Evolutionary conservation across 2,329 filamentous ascomycete genomes (phyloP), one percentile per base, ranked within the genome.

Genomic region (Cladorrhinum sp.): DNA sequence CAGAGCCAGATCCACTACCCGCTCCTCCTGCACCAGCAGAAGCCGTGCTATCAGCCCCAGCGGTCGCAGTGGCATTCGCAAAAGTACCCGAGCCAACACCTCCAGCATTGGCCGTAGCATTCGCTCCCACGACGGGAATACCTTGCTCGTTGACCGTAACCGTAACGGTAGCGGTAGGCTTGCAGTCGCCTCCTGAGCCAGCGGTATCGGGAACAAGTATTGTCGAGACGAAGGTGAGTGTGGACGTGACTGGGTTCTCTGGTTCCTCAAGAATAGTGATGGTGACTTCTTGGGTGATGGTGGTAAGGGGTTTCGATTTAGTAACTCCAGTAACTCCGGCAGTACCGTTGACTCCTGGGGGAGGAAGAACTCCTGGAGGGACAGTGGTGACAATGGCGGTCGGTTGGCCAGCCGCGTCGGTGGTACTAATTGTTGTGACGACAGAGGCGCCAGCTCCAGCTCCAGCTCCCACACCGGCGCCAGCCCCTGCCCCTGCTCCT

Each of bases 121-220:
- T 45, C 41, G 41, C 41, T 20, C 41, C 41, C 41, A 22, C 41
- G 20, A 45, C 18, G 3, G 41, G 41, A 10, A 45, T 45, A 4
- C 60, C 62, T 7, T 48, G 20, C 49, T 52, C 16, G 36, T 62
- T 51, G 2, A 64, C 60, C 10, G 64, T 64, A 2, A 64, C 64
- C 3, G 64, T 65, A 1, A 57, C 61, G 2, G 63, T 63, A 18
- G 57, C 61, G 5, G 57, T 61, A 36, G 32, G 36, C 36, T 45
- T 50, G 3, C 27, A 50, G 1, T 49, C 50, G 29, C 20, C 52
- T 3, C 20, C 62, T 3, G 45, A 23, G 16, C 9, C 53, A 45
- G 22, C 55, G 20, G 60, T 45, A 50, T 50, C 61, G 9, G 53
- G 48, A 24, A 59, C 56, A 49, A 58, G 45, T 8, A 59, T 45